These are phyloP conservation scores for Fragaria ananassa DNA, from an alignment of 306 rosid genomes.

Conservation along the genomic window DNA sequence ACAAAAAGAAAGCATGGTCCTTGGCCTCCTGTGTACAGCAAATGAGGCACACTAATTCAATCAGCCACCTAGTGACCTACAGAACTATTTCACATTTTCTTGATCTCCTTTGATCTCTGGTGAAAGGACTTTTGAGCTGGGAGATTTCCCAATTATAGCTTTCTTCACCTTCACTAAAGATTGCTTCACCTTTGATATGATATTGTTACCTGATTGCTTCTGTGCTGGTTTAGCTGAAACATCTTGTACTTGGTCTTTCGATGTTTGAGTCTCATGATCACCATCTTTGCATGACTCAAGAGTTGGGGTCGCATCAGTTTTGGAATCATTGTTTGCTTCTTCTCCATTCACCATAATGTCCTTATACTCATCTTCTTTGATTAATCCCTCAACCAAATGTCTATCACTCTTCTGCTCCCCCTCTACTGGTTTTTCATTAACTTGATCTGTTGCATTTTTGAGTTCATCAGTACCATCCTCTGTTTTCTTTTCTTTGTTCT, in stretches of 20 bases:
- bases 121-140: constrained; percentile 58
- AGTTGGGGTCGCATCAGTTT: background rate
- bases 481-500: background rate
- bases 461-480: background rate
- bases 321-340: background rate
- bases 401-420: constrained; percentile 8
- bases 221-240: constrained; percentile 51
- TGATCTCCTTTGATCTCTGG: constrained; percentile 49
- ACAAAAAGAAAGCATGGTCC: constrained; percentile 3
- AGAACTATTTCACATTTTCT: background rate
- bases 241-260: constrained; percentile 12
- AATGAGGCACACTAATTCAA: constrained; percentile 8
- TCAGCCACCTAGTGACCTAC: background rate
- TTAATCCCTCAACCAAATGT: constrained; percentile 7
- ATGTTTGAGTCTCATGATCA: background rate
- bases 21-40: constrained; percentile 14
- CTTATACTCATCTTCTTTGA: constrained; percentile 7
- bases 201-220: constrained; percentile 68
- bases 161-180: constrained; percentile 81
- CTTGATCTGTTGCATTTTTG: constrained; percentile 6
- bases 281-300: constrained; percentile 2
- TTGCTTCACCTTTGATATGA: constrained; percentile 75
- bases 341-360: constrained; percentile 14
- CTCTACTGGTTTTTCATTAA: background rate
- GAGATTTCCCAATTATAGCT: constrained; percentile 78